Percentiles rank a stretch among this genome's conserved stretches.
Conservation (phyloP, 306 rosid species). For the Lagenaria siceraria region DNA sequence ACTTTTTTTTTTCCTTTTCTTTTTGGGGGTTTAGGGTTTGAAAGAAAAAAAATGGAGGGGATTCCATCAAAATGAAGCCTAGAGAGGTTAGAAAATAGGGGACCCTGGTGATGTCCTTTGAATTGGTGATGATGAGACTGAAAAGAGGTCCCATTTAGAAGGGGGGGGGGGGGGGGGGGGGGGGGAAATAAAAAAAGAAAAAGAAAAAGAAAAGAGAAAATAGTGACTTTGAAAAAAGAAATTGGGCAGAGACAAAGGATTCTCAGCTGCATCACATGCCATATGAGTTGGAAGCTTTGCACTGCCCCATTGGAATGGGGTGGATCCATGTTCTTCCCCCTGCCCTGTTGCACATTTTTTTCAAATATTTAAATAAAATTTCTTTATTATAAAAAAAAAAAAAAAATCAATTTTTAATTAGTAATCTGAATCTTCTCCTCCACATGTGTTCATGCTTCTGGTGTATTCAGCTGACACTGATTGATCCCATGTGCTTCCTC, state of each 20-base stretch:
- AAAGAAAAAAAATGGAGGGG: not conserved
- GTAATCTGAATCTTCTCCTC: conserved; percentile 37
- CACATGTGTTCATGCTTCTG: conserved; percentile 45
- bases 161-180: not conserved
- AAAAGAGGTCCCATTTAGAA: conserved; percentile 15
- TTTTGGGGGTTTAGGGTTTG: not conserved
- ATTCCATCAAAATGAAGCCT: conserved; percentile 5
- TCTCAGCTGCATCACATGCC: conserved; percentile 49
- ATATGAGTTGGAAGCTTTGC: conserved; percentile 35
- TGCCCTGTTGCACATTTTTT: not conserved
- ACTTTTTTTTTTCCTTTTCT: not conserved
- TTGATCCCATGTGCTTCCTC: conserved; percentile 52
- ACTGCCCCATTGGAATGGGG: conserved; percentile 37
- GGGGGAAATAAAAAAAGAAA: not conserved
- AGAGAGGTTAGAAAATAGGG: not conserved
- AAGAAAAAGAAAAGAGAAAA: not conserved
- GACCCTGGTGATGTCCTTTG: conserved; percentile 2
- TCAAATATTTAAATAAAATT: not conserved
- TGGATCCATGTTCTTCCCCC: conserved; percentile 42
- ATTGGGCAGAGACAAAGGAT: conserved; percentile 40
- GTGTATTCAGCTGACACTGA: conserved; percentile 29
- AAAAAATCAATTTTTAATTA: not conserved
- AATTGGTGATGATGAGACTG: conserved; percentile 31
- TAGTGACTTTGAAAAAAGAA: conserved; percentile 11
- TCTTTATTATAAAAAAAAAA: not conserved